A percentile compares a stretch with the other conserved stretches of the same genome.
These are phyloP conservation scores for Solanum rostratum DNA, from an alignment of 257 asterid species.

Conservation along the genomic window DNA sequence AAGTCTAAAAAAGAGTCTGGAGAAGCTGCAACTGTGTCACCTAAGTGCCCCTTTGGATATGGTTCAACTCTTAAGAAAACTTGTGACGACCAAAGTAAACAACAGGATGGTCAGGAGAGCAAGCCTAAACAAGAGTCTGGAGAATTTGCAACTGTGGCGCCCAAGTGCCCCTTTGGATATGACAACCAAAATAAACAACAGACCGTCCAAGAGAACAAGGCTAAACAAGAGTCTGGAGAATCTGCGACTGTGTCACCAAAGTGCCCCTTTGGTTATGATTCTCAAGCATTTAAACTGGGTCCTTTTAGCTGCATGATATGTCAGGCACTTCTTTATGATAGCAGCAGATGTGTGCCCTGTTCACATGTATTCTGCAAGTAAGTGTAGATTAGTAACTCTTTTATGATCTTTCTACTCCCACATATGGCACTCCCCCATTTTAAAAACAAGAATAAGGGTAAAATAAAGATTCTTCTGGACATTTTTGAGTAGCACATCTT, in stretches of 20 bases:
- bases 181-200: constrained; percentile 53
- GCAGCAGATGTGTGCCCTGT: constrained; percentile 91
- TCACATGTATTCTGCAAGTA: constrained; percentile 93
- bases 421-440: background rate
- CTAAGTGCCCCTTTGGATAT: constrained; percentile 53
- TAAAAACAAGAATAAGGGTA: background rate
- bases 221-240: constrained; percentile 12
- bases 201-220: background rate
- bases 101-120: constrained; percentile 18
- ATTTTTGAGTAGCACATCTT: background rate
- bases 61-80: constrained; percentile 18
- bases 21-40: constrained; percentile 6
- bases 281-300: constrained; percentile 87
- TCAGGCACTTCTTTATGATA: constrained; percentile 83
- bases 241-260: constrained; percentile 18
- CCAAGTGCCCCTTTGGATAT: constrained; percentile 55
- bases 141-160: constrained; percentile 14
- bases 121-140: constrained; percentile 10
- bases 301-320: constrained; percentile 93
- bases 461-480: background rate
- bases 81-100: constrained; percentile 50
- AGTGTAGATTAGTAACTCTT: constrained; percentile 11
- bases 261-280: constrained; percentile 47
- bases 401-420: background rate
- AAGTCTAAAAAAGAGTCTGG: background rate